Conservation (phyloP, 352 stramenopile genomes). For the Pythium phragmiticola region DNA sequence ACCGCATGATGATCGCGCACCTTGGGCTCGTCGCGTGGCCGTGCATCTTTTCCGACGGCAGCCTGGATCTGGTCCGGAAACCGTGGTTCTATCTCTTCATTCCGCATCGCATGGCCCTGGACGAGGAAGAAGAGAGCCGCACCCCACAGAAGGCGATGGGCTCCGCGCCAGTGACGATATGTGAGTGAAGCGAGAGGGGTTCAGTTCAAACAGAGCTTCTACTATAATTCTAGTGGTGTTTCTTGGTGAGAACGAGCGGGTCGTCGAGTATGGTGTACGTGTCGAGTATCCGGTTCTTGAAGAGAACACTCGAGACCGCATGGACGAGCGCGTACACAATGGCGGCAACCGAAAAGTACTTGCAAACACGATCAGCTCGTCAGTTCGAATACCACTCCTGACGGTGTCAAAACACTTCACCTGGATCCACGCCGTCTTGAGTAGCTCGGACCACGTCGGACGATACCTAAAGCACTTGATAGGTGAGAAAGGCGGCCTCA, state of each 20-base stretch:
- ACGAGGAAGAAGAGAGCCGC: slow-evolving; percentile 34
- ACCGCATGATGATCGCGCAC: slow-evolving; percentile 79
- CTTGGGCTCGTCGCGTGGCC: slow-evolving; percentile 78
- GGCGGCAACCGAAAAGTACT: slow-evolving; percentile 27
- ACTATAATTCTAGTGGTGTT: slow-evolving; percentile 8
- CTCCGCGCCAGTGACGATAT: neutral
- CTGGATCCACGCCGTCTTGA: slow-evolving; percentile 73
- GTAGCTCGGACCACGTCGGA: slow-evolving; percentile 52
- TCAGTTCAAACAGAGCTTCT: neutral
- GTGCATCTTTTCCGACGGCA: slow-evolving; percentile 61
- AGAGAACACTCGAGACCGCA: slow-evolving; percentile 16
- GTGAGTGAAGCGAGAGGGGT: neutral
- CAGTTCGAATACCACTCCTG: neutral
- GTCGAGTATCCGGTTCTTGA: slow-evolving; percentile 24
- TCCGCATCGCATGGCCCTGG: slow-evolving; percentile 54
- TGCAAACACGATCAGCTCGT: neutral
- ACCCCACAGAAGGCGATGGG: neutral
- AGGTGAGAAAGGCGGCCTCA: neutral
- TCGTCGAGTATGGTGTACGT: slow-evolving; percentile 25
- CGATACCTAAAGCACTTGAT: slow-evolving; percentile 37
- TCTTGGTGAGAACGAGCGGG: slow-evolving; percentile 17
- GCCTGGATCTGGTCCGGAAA: slow-evolving; percentile 61
- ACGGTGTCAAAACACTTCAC: slow-evolving; percentile 17
- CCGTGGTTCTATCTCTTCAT: slow-evolving; percentile 83
- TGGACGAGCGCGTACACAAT: slow-evolving; percentile 26